Evolutionary conservation across 1,284 basidiomycete genomes (phyloP), one percentile per base, ranked within the genome.

Genomic region (Coniophora puteana): DNA sequence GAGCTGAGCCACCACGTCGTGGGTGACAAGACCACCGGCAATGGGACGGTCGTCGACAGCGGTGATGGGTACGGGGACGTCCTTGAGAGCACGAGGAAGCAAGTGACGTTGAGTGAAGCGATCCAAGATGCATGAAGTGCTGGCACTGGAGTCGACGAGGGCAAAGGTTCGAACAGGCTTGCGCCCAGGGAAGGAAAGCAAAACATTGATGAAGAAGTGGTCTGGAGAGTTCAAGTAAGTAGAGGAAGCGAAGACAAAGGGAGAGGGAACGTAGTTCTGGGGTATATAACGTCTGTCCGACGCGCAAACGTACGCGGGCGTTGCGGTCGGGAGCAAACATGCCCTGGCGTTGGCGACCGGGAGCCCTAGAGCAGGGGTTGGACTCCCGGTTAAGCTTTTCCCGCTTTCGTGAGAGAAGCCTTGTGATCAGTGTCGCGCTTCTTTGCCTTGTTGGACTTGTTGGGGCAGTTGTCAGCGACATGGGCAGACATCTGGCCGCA

Each of bases 31-130:
- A 7, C 66, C 63, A 34, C 55, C 58, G 12, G 63, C 49, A 39
- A 66, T 62, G 10, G 62, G 66, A 20, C 57, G 51, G 40, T 65
- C 52, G 41, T 69, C 62, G 12, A 68, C 55, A 4, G 61, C 55
- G 22, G 50, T 43, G 16, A 68, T 55, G 13, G 65, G 59, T 26
- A 61, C 45, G 4, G 66, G 64, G 23, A 49, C 41, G 28, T 53
- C 43, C 43, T 52, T 51, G 5, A 47, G 44, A 49, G 40, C 40
- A n/a, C 54, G 48, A 7, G 61, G 50, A 17, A 68, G 41, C 5
- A 51, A 54, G 27, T 68, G 61, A 5, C 53, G 38, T 21, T 46
- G 28, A 14, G 57, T 50, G 39, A 68, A 68, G 11, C 24, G n/a
- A 1, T 60, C 49, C 0, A 61, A 66, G 36, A 69, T 68, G 40